Evolutionary conservation across 2,329 filamentous ascomycete genomes (phyloP), one percentile per base, ranked within the genome.

Genomic region (Xylaria sp.): DNA sequence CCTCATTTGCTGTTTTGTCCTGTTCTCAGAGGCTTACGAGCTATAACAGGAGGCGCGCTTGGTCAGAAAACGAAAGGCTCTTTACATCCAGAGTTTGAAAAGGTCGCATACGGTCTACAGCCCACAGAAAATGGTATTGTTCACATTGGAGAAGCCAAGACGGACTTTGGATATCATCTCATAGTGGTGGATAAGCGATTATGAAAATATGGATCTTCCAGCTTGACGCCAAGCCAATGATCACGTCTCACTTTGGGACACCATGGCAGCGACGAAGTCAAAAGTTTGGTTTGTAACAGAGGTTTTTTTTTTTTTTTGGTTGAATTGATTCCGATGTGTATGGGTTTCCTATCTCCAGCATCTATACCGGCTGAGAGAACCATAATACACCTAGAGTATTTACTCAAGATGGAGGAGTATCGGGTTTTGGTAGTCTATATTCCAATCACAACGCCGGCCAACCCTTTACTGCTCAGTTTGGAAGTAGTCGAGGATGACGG

Each of bases 401-500:
- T 57, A 57, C 60, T 58, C 63, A 71, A 68, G 65, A 69, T 69
- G 68, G 64, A 66, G 53, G 65, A 67, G 69, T 64, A 60, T 60
- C 69, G 64, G 67, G 60, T 68, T 61, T 65, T 64, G 59, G 65
- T 61, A 59, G 63, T 73, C 70, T 71, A 73, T 71, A 68, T 67
- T 64, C 67, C 66, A 67, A 66, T 68, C 28, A 56, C 65, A 72
- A 76, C 74, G 75, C 77, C 77, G 67, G 69, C 69, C 70, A 65
- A 70, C 60, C 69, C 57, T 66, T 83, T 89, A 89, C 80, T 89
- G 87, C 82, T 89, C 87, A 80, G 93, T 97, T 87, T 97, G 92
- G 94, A 99, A 98, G 92, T 99, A 99, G 91, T 99, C 97, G 83
- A 99, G 92, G 80, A 99, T 92, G 83, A 98, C 93, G 78, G 90